Percentiles rank a stretch among this genome's conserved stretches.
phyloP scores from a whole-genome alignment of 345 rosid species.

The Capsella bursapastoris region DNA sequence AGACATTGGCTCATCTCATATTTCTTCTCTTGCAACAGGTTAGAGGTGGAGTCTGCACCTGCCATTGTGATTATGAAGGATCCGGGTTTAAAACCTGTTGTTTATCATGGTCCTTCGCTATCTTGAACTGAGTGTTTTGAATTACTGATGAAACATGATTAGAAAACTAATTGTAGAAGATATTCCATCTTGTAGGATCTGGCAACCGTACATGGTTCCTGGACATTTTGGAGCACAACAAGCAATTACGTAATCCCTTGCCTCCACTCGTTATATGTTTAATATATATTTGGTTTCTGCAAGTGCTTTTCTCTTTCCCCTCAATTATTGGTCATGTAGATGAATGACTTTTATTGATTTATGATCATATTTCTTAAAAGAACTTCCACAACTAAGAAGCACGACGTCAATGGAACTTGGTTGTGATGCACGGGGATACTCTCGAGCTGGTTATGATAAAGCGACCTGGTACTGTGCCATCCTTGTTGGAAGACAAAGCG shows the following conservation, averaged over 20 bases:
- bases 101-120: slow-evolving; percentile 71
- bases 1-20: slow-evolving; percentile 31
- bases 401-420: slow-evolving; percentile 85
- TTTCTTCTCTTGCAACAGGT: slow-evolving; percentile 56
- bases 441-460: slow-evolving; percentile 82
- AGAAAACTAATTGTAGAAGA: slow-evolving; percentile 32
- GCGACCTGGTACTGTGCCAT: slow-evolving; percentile 88
- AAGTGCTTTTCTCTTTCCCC: slow-evolving; percentile 21
- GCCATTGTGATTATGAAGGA: slow-evolving; percentile 86
- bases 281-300: slow-evolving; percentile 18
- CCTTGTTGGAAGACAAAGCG: slow-evolving; percentile 85
- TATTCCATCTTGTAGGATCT: slow-evolving; percentile 57
- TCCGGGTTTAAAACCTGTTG: slow-evolving; percentile 84
- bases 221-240: slow-evolving; percentile 76
- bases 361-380: slow-evolving; percentile 49
- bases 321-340: slow-evolving; percentile 21
- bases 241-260: slow-evolving; percentile 64
- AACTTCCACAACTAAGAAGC: slow-evolving; percentile 86
- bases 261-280: slow-evolving; percentile 29
- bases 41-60: slow-evolving; percentile 95
- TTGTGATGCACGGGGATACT: slow-evolving; percentile 86
- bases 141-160: slow-evolving; percentile 22
- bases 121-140: slow-evolving; percentile 27
- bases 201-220: slow-evolving; percentile 74
- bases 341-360: slow-evolving; percentile 31